Percentiles rank a stretch among this genome's conserved stretches.
These are phyloP conservation scores for Leishmania mexicana DNA, from an alignment of 208 protist genomes.

Conservation along the genomic window DNA sequence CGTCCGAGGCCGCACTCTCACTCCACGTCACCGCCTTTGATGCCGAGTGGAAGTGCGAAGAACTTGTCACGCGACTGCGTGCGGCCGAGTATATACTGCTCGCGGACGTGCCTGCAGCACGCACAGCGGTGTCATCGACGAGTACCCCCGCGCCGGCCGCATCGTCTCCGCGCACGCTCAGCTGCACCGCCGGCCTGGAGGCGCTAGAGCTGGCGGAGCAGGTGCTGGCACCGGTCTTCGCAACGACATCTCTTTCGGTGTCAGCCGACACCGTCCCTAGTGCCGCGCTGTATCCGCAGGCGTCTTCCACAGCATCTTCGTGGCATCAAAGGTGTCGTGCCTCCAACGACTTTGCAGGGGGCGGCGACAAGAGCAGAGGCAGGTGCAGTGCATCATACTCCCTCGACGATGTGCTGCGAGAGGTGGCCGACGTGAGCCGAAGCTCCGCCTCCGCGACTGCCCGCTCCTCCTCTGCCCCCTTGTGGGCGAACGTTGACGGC, in stretches of 20 bases:
- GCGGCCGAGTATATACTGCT: constrained; percentile 53
- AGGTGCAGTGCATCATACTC: background rate
- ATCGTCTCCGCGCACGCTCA: constrained; percentile 15
- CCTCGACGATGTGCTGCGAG: constrained; percentile 16
- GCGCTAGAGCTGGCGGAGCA: constrained; percentile 53
- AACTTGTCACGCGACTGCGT: constrained; percentile 48
- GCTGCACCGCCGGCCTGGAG: constrained; percentile 28
- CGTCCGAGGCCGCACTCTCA: background rate
- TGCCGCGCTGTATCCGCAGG: background rate
- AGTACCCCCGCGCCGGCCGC: background rate
- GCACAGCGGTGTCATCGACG: background rate
- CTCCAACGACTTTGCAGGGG: background rate
- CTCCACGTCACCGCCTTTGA: constrained; percentile 30
- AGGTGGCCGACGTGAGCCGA: constrained; percentile 10
- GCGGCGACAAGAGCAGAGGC: background rate
- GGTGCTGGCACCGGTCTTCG: constrained; percentile 53
- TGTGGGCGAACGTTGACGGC: background rate
- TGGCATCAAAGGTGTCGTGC: background rate
- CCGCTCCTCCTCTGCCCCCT: background rate
- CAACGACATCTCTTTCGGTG: constrained; percentile 10
- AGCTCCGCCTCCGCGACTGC: background rate
- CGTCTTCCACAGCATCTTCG: background rate
- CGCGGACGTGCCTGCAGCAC: background rate
- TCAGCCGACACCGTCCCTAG: background rate
- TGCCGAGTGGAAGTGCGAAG: constrained; percentile 46